A percentile compares a stretch with the other conserved stretches of the same genome.
These are phyloP conservation scores for Taphrina pruni DNA, from an alignment of 1,139 yeast genomes.

Conservation along the genomic window DNA sequence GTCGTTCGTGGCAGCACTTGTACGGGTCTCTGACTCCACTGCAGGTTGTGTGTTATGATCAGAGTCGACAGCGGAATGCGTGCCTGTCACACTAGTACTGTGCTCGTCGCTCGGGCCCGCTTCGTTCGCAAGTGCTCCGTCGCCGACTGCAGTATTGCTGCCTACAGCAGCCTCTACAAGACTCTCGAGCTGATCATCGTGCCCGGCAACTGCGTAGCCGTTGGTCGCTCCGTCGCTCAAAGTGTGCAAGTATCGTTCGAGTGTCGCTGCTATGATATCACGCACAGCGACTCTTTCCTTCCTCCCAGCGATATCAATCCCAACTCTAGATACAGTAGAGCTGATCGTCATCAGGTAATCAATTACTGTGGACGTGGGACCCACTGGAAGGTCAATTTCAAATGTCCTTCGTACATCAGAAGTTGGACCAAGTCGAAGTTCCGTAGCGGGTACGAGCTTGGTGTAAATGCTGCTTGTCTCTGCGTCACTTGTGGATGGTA, in stretches of 20 bases:
- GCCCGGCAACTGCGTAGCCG: neutral
- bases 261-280: neutral
- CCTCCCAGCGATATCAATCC: conserved; percentile 29
- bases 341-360: conserved; percentile 3
- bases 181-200: neutral
- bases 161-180: neutral
- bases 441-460: neutral
- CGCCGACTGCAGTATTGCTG: neutral
- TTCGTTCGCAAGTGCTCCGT: neutral
- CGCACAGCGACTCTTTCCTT: conserved; percentile 23
- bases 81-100: neutral
- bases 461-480: neutral
- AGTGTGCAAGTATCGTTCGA: neutral
- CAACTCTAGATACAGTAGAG: conserved; percentile 4
- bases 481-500: neutral
- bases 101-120: neutral
- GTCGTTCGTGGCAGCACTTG: neutral
- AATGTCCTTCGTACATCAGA: neutral
- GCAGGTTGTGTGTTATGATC: neutral
- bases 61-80: neutral
- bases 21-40: neutral
- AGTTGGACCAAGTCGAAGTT: neutral
- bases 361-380: conserved; percentile 1
- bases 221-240: neutral
- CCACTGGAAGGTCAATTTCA: conserved; percentile 11